Conservation (phyloP, 768 basidiomycete species). For the Amanita phalloides region DNA sequence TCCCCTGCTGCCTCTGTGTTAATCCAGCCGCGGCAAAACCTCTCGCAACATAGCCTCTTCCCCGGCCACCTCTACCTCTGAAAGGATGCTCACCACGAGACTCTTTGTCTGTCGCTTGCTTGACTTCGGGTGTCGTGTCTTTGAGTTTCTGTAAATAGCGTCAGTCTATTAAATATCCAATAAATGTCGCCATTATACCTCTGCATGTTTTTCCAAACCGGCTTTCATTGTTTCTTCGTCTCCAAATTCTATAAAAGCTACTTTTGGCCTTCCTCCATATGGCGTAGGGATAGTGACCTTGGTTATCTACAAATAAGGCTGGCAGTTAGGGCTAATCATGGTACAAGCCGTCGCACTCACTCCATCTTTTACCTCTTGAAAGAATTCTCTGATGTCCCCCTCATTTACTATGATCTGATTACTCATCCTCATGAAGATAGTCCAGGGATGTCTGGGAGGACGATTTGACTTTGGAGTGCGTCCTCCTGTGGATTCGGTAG, state of each 20-base stretch:
- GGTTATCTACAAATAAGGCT: conserved; percentile 39
- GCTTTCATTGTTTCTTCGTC: conserved; percentile 80
- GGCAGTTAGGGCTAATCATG: conserved; percentile 3
- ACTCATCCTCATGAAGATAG: conserved; percentile 69
- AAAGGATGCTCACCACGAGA: conserved; percentile 25
- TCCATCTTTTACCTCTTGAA: conserved; percentile 56
- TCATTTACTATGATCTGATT: conserved; percentile 39
- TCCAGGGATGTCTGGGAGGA: conserved; percentile 68
- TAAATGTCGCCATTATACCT: conserved; percentile 33
- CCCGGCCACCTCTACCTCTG: conserved; percentile 24
- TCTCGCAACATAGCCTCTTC: conserved; percentile 41
- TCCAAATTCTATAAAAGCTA: conserved; percentile 86
- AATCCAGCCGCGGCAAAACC: conserved; percentile 66
- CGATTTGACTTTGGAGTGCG: conserved; percentile 65
- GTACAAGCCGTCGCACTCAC: conserved; percentile 29
- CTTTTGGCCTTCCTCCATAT: conserved; percentile 38
- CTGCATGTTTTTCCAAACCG: conserved; percentile 64
- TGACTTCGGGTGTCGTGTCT: conserved; percentile 54
- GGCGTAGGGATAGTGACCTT: conserved; percentile 48
- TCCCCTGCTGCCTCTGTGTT: conserved; percentile 19
- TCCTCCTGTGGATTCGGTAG: conserved; percentile 46
- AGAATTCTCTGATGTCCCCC: conserved; percentile 64
- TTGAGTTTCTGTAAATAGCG: conserved; percentile 49
- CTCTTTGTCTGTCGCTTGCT: conserved; percentile 56
- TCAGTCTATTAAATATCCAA: background rate